These are phyloP conservation scores for Aspergillus nanangensis DNA, from an alignment of 495 filamentous ascomycete genomes.

Conservation along the genomic window DNA sequence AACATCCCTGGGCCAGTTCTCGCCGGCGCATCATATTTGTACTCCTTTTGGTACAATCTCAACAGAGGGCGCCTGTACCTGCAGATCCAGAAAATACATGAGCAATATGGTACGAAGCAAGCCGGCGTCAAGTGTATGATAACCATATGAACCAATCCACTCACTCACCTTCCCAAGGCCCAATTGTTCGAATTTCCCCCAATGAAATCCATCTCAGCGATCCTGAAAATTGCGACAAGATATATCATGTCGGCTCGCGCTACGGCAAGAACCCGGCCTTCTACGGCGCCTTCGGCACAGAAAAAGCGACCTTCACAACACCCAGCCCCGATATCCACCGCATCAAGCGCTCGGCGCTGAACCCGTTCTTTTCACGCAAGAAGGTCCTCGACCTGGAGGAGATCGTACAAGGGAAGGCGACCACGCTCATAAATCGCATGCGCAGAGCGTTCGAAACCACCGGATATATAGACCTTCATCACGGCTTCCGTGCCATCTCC, in stretches of 20 bases:
- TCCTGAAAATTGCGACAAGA: conserved; percentile 31
- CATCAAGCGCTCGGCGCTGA: conserved; percentile 24
- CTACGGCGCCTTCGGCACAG: conserved; percentile 14
- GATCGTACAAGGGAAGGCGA: conserved; percentile 18
- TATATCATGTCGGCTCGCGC: conserved; percentile 25
- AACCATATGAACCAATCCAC: too few species aligned
- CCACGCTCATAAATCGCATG: conserved; percentile 11
- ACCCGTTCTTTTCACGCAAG: conserved; percentile 40
- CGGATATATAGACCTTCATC: conserved; percentile 14
- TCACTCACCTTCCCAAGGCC: conserved; percentile 8
- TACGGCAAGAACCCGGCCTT: conserved; percentile 24
- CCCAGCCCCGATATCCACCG: conserved; percentile 26
- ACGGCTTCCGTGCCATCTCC: conserved; percentile 31
- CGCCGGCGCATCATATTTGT: conserved; percentile 10
- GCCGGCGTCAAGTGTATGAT: too few species aligned
- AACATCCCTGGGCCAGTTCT: conserved; percentile 18
- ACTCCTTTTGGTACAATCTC: conserved; percentile 16
- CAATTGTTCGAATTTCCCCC: conserved; percentile 33
- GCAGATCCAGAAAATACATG: conserved; percentile 11
- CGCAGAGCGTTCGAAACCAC: conserved; percentile 6
- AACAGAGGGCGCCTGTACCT: conserved; percentile 10
- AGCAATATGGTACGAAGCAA: conserved; percentile 14
- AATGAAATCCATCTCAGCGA: conserved; percentile 36
- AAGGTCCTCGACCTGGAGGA: conserved; percentile 27
- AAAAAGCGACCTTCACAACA: conserved; percentile 17